Base-by-base conservation (phyloP, 345 rosid genomes). In the Punica granatum region DNA sequence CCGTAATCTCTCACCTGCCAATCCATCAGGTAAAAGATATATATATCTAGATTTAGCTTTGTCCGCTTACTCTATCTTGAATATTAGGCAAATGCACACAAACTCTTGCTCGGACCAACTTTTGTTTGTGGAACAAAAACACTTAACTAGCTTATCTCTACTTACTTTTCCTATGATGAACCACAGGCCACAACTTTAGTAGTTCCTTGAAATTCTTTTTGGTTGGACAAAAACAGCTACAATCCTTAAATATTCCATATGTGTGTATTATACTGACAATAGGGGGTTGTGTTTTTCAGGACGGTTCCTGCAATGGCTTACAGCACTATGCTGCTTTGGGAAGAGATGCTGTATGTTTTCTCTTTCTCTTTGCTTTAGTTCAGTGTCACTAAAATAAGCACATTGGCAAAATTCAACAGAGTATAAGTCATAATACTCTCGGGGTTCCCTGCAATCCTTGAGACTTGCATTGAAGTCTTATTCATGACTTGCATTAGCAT, bases 261-360 rank as follows among this genome's bases (percentile, higher is more conserved):
- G 23, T 41, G 51, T 59, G 28, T 41, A 33, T 21, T 54, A 58
- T 39, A 0, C 32, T 68, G 23, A n/a, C 26, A 35, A 35, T 59
- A 4, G 41, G 30, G 34, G 6, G 35, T 32, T 32, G 49, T 21
- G 41, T 30, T 42, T 41, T 35, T 44, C 79, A 94, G 99, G 99
- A 94, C 82, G 99, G 99, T 51, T 94, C 99, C 8, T 94, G 99
- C 85, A 94, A 94, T 78, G 99, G 99, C 73, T 76, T 94, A 67
- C 98, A 94, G 73, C 99, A 94, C 75, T 94, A 94, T 82, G 97
- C 99, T 71, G 99, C 99, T 71, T 76, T 94, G 73, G 99, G 99
- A 80, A 89, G 98, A 79, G 87, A 91, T 76, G 82, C 81, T 80
- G 99, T 94, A 83, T 26, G 94, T 67, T 79, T 68, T 58, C 76